phyloP scores from a whole-genome alignment of 495 filamentous ascomycete genomes.

The Trichoderma reesei region DNA sequence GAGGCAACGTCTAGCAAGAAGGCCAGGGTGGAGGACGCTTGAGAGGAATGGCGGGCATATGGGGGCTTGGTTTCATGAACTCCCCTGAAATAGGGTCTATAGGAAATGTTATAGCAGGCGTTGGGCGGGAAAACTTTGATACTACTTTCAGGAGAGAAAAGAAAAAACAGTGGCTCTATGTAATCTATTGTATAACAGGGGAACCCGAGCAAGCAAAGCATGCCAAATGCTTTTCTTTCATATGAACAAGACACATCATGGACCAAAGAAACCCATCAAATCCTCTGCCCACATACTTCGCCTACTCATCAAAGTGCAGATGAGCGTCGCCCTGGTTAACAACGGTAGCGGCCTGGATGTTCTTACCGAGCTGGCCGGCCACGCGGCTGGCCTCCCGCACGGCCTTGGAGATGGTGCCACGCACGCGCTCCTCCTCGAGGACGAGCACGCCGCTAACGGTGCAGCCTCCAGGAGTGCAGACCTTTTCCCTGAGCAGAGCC shows the following conservation, averaged over 20 bases:
- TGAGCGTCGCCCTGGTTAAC: slow-evolving; percentile 18
- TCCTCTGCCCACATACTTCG: not conserved
- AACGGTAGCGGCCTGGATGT: slow-evolving; percentile 37
- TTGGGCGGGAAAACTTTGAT: not conserved
- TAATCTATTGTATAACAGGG: slow-evolving; percentile 6
- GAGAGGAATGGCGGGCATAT: not conserved
- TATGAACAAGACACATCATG: not conserved
- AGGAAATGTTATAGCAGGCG: not conserved
- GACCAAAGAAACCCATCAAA: not conserved
- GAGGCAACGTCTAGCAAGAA: slow-evolving; percentile 24
- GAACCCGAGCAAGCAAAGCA: not conserved
- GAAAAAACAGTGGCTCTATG: not conserved
- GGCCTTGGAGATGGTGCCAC: slow-evolving; percentile 58
- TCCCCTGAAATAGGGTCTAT: not conserved
- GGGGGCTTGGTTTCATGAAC: not conserved
- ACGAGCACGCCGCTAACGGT: slow-evolving; percentile 69
- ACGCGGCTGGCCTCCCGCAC: slow-evolving; percentile 72
- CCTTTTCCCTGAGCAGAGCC: slow-evolving; percentile 65
- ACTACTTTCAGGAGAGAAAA: not conserved
- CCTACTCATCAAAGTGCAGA: slow-evolving; percentile 14
- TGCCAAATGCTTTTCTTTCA: not conserved
- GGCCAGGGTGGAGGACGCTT: slow-evolving; percentile 22
- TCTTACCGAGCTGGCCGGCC: slow-evolving; percentile 60
- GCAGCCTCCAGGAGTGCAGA: slow-evolving; percentile 70
- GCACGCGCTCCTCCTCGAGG: slow-evolving; percentile 64